Percentiles rank a stretch among this genome's conserved stretches.
Conservation (phyloP, 306 rosid genomes). For the Trichosanthes cucumerina region DNA sequence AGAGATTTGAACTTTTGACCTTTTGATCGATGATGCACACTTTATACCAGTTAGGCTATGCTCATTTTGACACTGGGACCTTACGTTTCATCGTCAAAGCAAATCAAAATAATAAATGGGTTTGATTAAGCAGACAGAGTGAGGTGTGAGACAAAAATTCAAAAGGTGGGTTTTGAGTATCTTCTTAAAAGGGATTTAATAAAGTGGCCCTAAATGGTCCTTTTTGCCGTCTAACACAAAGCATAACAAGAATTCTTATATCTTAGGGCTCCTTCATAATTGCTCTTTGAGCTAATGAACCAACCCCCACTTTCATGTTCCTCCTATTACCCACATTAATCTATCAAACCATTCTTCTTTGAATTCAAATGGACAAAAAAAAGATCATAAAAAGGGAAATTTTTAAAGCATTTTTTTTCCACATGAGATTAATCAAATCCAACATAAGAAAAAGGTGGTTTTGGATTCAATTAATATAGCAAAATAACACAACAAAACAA, state of each 20-base stretch:
- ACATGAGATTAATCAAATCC: background rate
- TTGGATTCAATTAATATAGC: background rate
- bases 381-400: background rate
- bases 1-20: no score
- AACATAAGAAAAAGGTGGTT: background rate
- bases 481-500: background rate
- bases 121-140: background rate
- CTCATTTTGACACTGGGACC: background rate
- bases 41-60: no score
- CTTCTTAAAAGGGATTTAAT: background rate
- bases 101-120: background rate
- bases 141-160: background rate
- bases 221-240: background rate
- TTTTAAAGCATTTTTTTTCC: background rate
- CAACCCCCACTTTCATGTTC: background rate
- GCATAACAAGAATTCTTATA: background rate
- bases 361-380: background rate
- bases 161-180: background rate
- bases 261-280: background rate
- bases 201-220: background rate
- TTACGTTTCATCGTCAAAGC: background rate
- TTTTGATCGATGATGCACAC: no score
- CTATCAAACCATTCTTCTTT: background rate
- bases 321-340: background rate
- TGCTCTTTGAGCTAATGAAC: background rate